Percentiles rank a stretch among this genome's conserved stretches.
Evolutionary conservation across 2,329 filamentous ascomycete genomes (phyloP).

Genomic region (Didymella arachidicola): DNA sequence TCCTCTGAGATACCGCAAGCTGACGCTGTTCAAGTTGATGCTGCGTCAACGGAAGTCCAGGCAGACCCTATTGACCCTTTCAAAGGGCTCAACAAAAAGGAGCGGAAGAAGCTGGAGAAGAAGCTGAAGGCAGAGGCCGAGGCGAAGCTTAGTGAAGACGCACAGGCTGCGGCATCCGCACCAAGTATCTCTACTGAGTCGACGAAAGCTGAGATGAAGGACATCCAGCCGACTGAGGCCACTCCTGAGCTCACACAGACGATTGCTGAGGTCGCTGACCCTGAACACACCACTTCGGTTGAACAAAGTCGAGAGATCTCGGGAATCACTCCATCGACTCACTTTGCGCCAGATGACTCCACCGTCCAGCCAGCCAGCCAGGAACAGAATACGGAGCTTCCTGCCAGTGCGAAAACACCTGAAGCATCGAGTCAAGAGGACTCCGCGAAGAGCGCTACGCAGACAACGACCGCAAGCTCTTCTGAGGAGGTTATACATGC

Average conservation of each 20-base stretch:
- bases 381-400: background rate
- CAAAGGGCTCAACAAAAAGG: constrained; percentile 38
- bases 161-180: constrained; percentile 7
- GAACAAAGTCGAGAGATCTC: background rate
- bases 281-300: background rate
- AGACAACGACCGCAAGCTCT: background rate
- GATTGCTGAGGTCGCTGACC: background rate
- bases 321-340: background rate
- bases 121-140: constrained; percentile 49
- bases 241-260: background rate
- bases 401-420: background rate
- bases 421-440: background rate
- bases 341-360: background rate
- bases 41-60: background rate
- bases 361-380: background rate
- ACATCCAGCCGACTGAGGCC: background rate
- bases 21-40: background rate
- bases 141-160: background rate
- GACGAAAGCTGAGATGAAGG: background rate
- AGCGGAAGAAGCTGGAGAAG: constrained; percentile 39
- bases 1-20: background rate
- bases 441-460: background rate
- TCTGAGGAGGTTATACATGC: background rate
- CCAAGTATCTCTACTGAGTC: background rate
- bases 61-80: constrained; percentile 38